Conservation (phyloP, 164 flowering plant genomes). For the Chimonanthus praecox region DNA sequence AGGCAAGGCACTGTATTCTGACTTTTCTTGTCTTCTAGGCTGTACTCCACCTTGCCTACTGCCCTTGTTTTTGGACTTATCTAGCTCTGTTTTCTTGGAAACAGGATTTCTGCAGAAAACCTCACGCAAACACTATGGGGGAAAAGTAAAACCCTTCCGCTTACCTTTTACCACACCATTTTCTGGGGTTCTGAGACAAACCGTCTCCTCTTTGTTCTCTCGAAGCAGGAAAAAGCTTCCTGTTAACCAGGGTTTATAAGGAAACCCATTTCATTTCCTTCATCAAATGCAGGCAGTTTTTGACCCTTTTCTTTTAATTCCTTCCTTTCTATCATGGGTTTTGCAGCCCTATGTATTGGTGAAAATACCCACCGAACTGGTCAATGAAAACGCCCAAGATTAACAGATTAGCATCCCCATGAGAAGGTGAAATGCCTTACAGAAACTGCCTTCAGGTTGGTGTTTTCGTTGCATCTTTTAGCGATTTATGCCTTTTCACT, state of each 20-base stretch:
- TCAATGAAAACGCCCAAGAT: neutral
- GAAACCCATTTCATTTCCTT: neutral
- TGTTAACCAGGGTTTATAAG: neutral
- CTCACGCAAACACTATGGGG: neutral
- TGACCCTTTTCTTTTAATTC: neutral
- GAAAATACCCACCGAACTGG: neutral
- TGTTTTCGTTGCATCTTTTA: neutral
- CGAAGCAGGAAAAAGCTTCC: neutral
- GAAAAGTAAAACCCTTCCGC: neutral
- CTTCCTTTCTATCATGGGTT: neutral
- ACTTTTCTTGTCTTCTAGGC: neutral
- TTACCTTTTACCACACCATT: neutral
- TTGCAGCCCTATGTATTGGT: neutral
- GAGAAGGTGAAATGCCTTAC: neutral
- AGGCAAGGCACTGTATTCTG: neutral
- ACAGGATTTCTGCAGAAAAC: neutral
- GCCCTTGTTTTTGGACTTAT: neutral
- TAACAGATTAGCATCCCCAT: neutral
- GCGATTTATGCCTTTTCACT: neutral
- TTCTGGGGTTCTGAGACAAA: neutral
- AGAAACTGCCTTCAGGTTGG: neutral
- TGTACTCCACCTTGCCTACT: neutral
- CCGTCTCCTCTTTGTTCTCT: neutral
- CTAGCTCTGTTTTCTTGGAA: neutral
- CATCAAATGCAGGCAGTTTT: neutral